These are phyloP conservation scores for Blastobotrys chiropterorum DNA, from an alignment of 805 yeast genomes.

Conservation along the genomic window DNA sequence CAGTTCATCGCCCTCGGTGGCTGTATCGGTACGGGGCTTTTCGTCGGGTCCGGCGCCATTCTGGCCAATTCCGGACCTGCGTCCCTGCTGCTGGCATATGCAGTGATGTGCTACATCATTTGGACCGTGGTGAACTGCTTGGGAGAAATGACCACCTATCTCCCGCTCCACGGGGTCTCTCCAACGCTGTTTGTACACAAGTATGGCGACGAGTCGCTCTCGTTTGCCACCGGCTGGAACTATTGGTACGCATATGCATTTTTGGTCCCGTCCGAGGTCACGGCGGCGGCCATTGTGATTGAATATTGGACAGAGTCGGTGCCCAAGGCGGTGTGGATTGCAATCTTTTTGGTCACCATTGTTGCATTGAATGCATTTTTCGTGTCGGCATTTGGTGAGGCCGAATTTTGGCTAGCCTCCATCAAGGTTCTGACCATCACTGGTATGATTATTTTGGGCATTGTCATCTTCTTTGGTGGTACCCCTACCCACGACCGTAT, in stretches of 20 bases:
- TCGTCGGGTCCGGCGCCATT: slow-evolving; percentile 65
- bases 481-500: slow-evolving; percentile 47
- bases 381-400: slow-evolving; percentile 46
- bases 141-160: slow-evolving; percentile 49
- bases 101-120: slow-evolving; percentile 56
- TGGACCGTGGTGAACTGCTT: slow-evolving; percentile 57
- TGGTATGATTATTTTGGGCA: slow-evolving; percentile 60
- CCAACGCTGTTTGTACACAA: slow-evolving; percentile 53
- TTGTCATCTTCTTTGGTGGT: slow-evolving; percentile 47
- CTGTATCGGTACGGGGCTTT: slow-evolving; percentile 71
- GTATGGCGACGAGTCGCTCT: slow-evolving; percentile 53
- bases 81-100: slow-evolving; percentile 53
- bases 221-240: slow-evolving; percentile 51
- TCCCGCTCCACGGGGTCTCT: slow-evolving; percentile 59
- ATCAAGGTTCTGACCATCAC: slow-evolving; percentile 56
- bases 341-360: slow-evolving; percentile 44
- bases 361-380: slow-evolving; percentile 41
- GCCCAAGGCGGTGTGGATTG: slow-evolving; percentile 45
- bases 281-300: slow-evolving; percentile 40
- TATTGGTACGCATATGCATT: slow-evolving; percentile 45
- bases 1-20: slow-evolving; percentile 75
- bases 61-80: slow-evolving; percentile 68
- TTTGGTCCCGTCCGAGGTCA: slow-evolving; percentile 41
- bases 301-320: slow-evolving; percentile 44
- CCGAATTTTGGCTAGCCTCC: slow-evolving; percentile 61